Base-by-base conservation (phyloP, 1,284 basidiomycete genomes). In the Cutaneotrichosporon spelunceum region DNA sequence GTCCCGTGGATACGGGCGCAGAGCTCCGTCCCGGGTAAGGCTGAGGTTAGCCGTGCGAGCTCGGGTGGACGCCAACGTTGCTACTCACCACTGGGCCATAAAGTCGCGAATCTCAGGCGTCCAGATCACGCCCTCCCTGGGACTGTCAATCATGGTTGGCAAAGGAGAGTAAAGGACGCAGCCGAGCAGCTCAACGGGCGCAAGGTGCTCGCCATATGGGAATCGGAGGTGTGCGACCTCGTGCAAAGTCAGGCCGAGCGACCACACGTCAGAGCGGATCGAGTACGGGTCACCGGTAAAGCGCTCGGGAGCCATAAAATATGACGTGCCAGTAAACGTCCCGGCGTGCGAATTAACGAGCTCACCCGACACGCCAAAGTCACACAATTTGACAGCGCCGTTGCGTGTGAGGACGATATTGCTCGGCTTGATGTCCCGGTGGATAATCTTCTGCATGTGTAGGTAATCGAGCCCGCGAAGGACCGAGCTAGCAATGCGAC, bases 251-350 rank as follows among this genome's bases (percentile, higher is more conserved):
- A 98, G 92, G 30, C 95, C 94, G 57, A 96, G 84, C 1, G 93
- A 95, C 94, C 93, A 97, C 6, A 98, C 91, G 73, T 98, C 94
- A 8, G 93, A 95, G 80, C 95, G 96, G 79, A 97, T 92, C 30
- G 91, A 91, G 80, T 99, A 98, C 74, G 92, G 88, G 5, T 93
- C 91, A 60, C 93, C 93, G 60, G 86, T 87, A 69, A 98, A 93
- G 56, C 95, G 86, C 78, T 98, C 95, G 49, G 95, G 95, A 89
- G 93, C 93, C 92, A 98, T 98, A 81, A 98, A 99, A 73, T 91
- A 91, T 71, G 90, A 91, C 3, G 95, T 98, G 2, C 95, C 95
- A 0, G 93, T 97, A 70, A 97, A 99, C 0, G 95, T 99, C 23
- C 89, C 91, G 0, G 95, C 95, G 59, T 90, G 80, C 26, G 92